These are phyloP conservation scores for Murraya koenigii DNA, from an alignment of 345 rosid species.

Conservation along the genomic window DNA sequence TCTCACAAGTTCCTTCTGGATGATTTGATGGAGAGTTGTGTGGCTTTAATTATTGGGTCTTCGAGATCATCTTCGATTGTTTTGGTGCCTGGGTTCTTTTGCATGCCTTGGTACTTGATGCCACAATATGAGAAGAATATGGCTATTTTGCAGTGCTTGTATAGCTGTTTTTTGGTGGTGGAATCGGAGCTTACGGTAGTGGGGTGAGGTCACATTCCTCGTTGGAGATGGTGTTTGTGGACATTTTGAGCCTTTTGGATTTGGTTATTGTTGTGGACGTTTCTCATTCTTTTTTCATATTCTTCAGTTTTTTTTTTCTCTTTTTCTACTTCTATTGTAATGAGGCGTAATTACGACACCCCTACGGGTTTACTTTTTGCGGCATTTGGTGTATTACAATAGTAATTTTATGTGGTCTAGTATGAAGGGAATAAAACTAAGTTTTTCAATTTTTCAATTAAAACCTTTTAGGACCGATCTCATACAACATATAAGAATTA, in stretches of 20 bases:
- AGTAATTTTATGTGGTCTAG: too few relatives aligned
- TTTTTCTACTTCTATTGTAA: too few relatives aligned
- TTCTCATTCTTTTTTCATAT: constrained; percentile 18
- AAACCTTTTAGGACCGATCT: too few relatives aligned
- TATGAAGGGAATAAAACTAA: too few relatives aligned
- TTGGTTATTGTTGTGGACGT: not conserved
- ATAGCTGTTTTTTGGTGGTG: constrained; percentile 31
- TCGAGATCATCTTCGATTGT: constrained; percentile 97
- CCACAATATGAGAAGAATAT: constrained; percentile 88
- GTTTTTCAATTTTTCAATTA: too few relatives aligned
- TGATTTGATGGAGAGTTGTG: too few relatives aligned
- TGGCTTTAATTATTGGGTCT: constrained; percentile 20
- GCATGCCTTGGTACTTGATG: constrained; percentile 97
- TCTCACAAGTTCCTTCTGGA: too few relatives aligned
- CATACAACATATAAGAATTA: too few relatives aligned
- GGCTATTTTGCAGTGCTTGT: constrained; percentile 86
- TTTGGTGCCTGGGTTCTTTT: constrained; percentile 85
- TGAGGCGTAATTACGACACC: too few relatives aligned
- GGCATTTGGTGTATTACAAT: constrained; percentile 27
- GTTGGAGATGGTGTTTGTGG: not conserved
- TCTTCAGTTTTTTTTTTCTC: too few relatives aligned
- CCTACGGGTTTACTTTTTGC: not conserved
- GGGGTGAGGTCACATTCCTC: not conserved
- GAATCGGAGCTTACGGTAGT: too few relatives aligned
- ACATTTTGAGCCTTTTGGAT: too few relatives aligned